These are phyloP conservation scores for Pseudopyricularia cyperi DNA, from an alignment of 2,329 filamentous ascomycete genomes.

Conservation along the genomic window DNA sequence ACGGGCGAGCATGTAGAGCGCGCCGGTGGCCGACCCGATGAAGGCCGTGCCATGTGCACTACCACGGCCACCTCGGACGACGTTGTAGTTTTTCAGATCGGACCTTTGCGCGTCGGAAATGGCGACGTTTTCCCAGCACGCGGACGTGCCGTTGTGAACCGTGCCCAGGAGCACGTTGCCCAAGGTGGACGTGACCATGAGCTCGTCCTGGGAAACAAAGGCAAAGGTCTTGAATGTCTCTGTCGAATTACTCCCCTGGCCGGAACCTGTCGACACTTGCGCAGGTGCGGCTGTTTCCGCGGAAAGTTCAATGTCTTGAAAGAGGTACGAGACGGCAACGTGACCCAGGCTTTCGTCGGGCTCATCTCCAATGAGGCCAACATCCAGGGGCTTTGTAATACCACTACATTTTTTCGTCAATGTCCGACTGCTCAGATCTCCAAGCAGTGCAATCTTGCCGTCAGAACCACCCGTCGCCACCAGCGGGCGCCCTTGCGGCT, in stretches of 20 bases:
- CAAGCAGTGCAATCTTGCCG: constrained; percentile 46
- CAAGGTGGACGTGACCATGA: constrained; percentile 35
- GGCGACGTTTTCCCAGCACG: constrained; percentile 30
- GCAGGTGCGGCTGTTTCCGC: background rate
- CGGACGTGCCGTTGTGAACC: constrained; percentile 1
- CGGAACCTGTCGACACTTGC: background rate
- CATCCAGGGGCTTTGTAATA: background rate
- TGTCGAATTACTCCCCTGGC: background rate
- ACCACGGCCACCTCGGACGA: constrained; percentile 16
- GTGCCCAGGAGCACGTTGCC: constrained; percentile 9
- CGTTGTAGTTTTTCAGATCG: constrained; percentile 33
- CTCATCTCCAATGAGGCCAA: background rate
- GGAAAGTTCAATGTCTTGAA: background rate
- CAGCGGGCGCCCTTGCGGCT: constrained; percentile 19
- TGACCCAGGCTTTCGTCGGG: background rate
- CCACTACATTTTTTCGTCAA: background rate
- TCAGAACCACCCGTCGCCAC: constrained; percentile 78
- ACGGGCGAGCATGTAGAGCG: constrained; percentile 29
- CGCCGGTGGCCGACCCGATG: constrained; percentile 34
- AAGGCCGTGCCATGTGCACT: constrained; percentile 24
- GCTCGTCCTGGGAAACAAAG: constrained; percentile 65
- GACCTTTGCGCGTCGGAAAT: constrained; percentile 18
- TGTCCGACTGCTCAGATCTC: constrained; percentile 2
- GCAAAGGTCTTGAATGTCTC: constrained; percentile 24
- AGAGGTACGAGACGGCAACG: background rate